Percentiles rank a stretch among this genome's conserved stretches.
Conservation (phyloP, 495 filamentous ascomycete genomes). For the Glutinoglossum americanum region DNA sequence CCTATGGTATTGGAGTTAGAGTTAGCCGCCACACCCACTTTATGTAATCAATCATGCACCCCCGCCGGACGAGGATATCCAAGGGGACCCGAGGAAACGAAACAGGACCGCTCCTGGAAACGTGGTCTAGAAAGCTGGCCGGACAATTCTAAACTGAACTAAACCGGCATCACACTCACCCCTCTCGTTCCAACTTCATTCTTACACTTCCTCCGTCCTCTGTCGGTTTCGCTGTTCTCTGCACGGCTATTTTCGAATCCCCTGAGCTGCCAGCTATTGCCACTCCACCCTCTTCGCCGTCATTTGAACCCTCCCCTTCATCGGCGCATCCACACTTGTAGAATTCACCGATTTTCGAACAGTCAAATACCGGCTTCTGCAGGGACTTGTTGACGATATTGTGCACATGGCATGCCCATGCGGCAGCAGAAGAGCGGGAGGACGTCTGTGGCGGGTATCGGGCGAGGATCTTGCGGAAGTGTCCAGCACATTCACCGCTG, state of each 20-base stretch:
- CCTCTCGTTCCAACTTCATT: not conserved
- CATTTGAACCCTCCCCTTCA: constrained; percentile 13
- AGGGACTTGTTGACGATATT: constrained; percentile 85
- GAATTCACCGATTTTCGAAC: constrained; percentile 67
- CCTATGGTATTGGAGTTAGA: not conserved
- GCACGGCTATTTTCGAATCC: not conserved
- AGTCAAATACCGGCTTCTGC: constrained; percentile 67
- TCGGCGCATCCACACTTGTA: constrained; percentile 92
- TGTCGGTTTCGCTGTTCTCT: not conserved
- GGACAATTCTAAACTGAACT: not conserved
- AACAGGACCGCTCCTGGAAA: not conserved
- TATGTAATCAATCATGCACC: too few species aligned
- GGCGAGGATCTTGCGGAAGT: constrained; percentile 64
- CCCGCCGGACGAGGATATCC: too few species aligned
- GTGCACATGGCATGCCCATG: constrained; percentile 87
- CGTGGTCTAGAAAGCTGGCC: not conserved
- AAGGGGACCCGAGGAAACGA: not conserved
- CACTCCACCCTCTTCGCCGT: not conserved
- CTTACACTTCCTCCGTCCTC: not conserved
- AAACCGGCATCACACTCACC: not conserved
- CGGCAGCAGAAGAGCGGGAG: constrained; percentile 59
- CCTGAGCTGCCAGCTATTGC: not conserved
- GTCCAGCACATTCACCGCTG: constrained; percentile 80
- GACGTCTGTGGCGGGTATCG: constrained; percentile 84
- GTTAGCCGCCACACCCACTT: not conserved